These are phyloP conservation scores for Gossypium lobatum DNA, from an alignment of 441 rosid species.

Conservation along the genomic window DNA sequence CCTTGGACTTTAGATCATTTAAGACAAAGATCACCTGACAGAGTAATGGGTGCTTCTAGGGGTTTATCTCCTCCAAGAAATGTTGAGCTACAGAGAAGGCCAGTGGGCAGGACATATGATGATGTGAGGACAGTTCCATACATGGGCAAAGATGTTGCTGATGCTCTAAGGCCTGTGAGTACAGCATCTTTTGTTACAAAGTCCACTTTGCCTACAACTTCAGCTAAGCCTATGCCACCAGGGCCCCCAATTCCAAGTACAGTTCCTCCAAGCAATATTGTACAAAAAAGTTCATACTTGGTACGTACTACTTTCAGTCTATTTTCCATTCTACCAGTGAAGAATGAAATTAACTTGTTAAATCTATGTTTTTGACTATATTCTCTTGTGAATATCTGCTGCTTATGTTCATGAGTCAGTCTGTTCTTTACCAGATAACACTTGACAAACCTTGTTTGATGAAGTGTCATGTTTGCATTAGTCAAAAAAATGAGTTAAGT, in stretches of 20 bases:
- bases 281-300: slow-evolving; percentile 43
- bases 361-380: background rate
- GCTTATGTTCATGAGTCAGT: background rate
- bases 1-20: slow-evolving; percentile 67
- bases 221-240: slow-evolving; percentile 45
- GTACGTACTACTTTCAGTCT: slow-evolving; percentile 32
- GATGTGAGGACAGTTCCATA: slow-evolving; percentile 55
- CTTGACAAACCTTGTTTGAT: background rate
- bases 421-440: background rate
- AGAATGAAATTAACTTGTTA: background rate
- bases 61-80: slow-evolving; percentile 52
- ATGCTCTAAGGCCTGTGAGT: slow-evolving; percentile 46
- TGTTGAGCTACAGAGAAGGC: slow-evolving; percentile 43
- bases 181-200: slow-evolving; percentile 45
- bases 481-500: background rate
- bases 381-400: background rate
- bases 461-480: background rate
- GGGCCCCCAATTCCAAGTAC: slow-evolving; percentile 36
- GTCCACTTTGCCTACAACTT: slow-evolving; percentile 41
- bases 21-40: slow-evolving; percentile 65
- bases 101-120: slow-evolving; percentile 44
- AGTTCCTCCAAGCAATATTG: slow-evolving; percentile 36
- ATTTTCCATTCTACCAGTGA: background rate
- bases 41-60: slow-evolving; percentile 43
- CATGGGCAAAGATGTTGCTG: slow-evolving; percentile 48